Base-by-base conservation (phyloP, 371 early-diverging fungal genomes). In the Lichtheimia corymbifera region DNA sequence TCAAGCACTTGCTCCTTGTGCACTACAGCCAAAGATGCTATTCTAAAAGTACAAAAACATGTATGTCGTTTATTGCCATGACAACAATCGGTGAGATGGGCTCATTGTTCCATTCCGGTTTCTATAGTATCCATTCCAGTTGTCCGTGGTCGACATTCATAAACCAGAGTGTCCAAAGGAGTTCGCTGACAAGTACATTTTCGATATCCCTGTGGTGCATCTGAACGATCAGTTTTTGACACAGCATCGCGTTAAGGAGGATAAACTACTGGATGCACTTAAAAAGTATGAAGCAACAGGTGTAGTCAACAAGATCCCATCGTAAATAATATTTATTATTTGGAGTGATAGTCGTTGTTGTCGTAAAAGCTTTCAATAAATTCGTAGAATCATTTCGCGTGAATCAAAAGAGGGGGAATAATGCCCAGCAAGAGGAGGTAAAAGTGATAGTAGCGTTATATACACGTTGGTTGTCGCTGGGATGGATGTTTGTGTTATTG, bases 1-100 rank as follows among this genome's bases (percentile, higher is more conserved):
- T 81, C 82, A 7, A 80, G 76, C 35, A 80, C 76, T 9, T 83
- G 82, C 61, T 80, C 80, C 9, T 64, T 83, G 14, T 83, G 80
- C 51, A 69, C 71, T 12, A 78, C 75, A 24, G 83, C 83, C 4
- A 76, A 68, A 57, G 65, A 76, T 14, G 58, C 73, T 11, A 68
- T 84, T 20, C 49, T 71, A 2, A 67, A 63, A 35, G 82, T 77
- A n/a, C 77, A 78, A 42, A 73, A 78, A 58, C 74, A 73, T 66
- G 83, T 79, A 35, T 35, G 35, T 35, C 35, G 9, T 28, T 28
- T 28, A 28, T 28, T 28, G 28, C 28, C 7, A 28, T 28, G 28
- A 5, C 7, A 5, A 28, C 7, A 7, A 22, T 22, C 22, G 22
- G 22, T 22, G 54, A 13, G 22, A 25, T 24, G 6, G 24, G 41